Percentiles rank a stretch among this genome's conserved stretches.
Evolutionary conservation across 768 basidiomycete species (phyloP).

Genomic region (Russula sp.): DNA sequence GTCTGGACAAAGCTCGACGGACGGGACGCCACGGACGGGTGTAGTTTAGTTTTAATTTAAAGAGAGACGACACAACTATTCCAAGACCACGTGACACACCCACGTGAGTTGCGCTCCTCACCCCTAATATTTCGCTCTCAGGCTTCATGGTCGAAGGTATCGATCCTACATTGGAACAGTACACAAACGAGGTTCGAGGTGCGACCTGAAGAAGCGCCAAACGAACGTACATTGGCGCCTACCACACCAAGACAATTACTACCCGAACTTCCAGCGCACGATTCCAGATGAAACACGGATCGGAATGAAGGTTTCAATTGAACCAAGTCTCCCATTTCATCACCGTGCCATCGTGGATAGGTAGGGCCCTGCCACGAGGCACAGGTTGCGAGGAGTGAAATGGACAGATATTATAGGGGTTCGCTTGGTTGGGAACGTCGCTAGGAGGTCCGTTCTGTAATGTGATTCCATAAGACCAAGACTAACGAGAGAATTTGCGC

Average conservation of each 20-base stretch:
- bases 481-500: constrained; percentile 10
- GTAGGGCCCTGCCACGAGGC: constrained; percentile 78
- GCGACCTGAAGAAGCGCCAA: not conserved
- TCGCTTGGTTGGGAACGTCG: constrained; percentile 92
- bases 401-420: constrained; percentile 91
- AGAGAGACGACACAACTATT: no score
- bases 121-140: not conserved
- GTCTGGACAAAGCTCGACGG: not conserved
- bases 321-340: not conserved
- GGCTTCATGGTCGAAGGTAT: not conserved
- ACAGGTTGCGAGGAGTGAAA: constrained; percentile 92
- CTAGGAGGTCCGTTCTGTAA: constrained; percentile 71
- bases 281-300: constrained; percentile 6
- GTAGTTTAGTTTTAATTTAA: no score
- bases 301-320: constrained; percentile 5
- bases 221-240: not conserved
- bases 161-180: not conserved
- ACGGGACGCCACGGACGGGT: not conserved
- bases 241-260: not conserved
- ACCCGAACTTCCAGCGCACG: not conserved
- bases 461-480: constrained; percentile 31
- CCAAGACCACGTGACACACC: not conserved
- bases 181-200: not conserved
- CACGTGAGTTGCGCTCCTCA: not conserved
- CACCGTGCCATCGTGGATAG: constrained; percentile 45